phyloP scores from a whole-genome alignment of 176 grass and related monocot genomes.

The Bolboschoenus planiculmis region DNA sequence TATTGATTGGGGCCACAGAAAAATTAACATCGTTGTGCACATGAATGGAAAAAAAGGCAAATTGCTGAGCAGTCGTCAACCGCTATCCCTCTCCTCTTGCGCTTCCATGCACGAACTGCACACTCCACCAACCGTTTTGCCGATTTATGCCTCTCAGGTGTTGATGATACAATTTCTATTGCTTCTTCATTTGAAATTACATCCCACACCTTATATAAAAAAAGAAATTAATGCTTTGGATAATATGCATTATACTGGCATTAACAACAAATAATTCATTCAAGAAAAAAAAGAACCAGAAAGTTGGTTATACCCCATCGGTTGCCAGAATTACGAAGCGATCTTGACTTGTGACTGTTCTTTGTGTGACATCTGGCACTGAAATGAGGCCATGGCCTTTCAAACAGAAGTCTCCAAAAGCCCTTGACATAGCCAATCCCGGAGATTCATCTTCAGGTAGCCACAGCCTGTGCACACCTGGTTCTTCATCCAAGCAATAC shows the following conservation, averaged over 20 bases:
- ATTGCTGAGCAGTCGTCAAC: slow-evolving; percentile 92
- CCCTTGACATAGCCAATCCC: slow-evolving; percentile 90
- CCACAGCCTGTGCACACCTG: slow-evolving; percentile 74
- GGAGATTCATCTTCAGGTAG: slow-evolving; percentile 50
- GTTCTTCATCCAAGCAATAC: slow-evolving; percentile 60
- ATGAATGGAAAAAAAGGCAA: slow-evolving; percentile 77
- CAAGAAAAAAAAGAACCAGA: neutral
- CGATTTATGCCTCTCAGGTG: slow-evolving; percentile 46
- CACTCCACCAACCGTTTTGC: slow-evolving; percentile 69
- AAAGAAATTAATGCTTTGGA: neutral
- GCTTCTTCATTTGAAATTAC: slow-evolving; percentile 90
- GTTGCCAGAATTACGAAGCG: slow-evolving; percentile 83
- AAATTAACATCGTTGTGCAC: slow-evolving; percentile 4
- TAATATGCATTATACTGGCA: neutral
- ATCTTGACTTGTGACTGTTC: slow-evolving; percentile 45
- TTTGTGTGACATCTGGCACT: slow-evolving; percentile 61
- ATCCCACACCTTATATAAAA: slow-evolving; percentile 55
- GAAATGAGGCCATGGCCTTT: slow-evolving; percentile 86
- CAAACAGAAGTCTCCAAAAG: slow-evolving; percentile 79
- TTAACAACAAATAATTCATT: neutral
- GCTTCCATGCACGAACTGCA: slow-evolving; percentile 55
- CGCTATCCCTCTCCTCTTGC: slow-evolving; percentile 55
- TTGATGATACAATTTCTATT: slow-evolving; percentile 65
- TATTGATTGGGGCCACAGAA: neutral
- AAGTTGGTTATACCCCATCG: slow-evolving; percentile 51